Base-by-base conservation (phyloP, 139 green algal genomes). In the Volvox africanus region DNA sequence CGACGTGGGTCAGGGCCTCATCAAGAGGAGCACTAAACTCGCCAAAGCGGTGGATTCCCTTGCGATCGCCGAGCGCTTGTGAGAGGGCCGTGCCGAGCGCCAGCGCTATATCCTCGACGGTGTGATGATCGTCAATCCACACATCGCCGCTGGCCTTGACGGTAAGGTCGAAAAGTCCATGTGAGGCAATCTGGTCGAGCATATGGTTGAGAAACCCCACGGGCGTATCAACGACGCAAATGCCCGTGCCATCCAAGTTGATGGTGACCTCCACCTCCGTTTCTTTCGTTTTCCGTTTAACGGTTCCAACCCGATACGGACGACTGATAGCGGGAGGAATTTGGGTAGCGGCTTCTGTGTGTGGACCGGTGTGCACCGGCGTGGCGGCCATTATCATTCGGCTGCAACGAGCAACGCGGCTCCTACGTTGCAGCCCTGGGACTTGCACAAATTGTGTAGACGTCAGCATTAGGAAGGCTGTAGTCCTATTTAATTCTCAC, bases 61-160 rank as follows among this genome's bases (percentile, higher is more conserved):
- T 98, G 9, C 98, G 91, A 91, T 99, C 97, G 0, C 98, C 98
- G 61, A 99, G 94, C 0, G 98, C 98, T 86, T 94, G 71, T 18
- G 95, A 91, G 6, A 97, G 65, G 14, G 96, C 96, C 0, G 68
- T 83, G 24, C 96, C 96, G 6, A 98, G 82, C 0, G 97, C 96
- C n/a, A 98, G 87, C 1, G 95, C 97, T 24, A 99, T 98, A 92
- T 99, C 98, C 90, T 99, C 98, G 80, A 98, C 98, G 30, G 98
- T 99, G 97, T 99, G 98, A 93, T 99, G 98, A 93, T 99, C 98
- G 92, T 99, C 98, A 84, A 99, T 99, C 96, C 97, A 98, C 2
- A 95, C 98, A 92, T 99, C 98, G 12, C 98, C 98, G 44, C 94
- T 91, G 0, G 97, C 97, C 50, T 95, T 82, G 61, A 99, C 93